phyloP scores from a whole-genome alignment of 176 grass and related monocot genomes.

The maize (Zea mays) region Zm-B73-REFERENCE-NAM-5.0 NC_050096.1:296272001-296272500 shows the following conservation, averaged over 20 bases:
- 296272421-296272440: no score
- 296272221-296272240: neutral
- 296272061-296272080: neutral
- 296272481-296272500: no score
- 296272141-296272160: neutral
- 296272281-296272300: no score
- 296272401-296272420: no score
- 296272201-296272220: slow-evolving; percentile 1
- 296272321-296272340: no score
- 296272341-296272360: no score
- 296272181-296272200: neutral
- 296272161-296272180: neutral
- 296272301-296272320: no score
- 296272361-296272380: no score
- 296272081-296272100: slow-evolving; percentile 3
- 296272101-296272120: neutral
- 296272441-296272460: no score
- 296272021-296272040: neutral
- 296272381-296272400: no score
- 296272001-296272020: neutral
- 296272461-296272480: no score
- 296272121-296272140: neutral
- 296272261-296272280: no score
- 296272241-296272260: slow-evolving; percentile 7
- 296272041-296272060: neutral